Conservation (phyloP, 805 yeast genomes). For the Schwanniomyces yamadae region DNA sequence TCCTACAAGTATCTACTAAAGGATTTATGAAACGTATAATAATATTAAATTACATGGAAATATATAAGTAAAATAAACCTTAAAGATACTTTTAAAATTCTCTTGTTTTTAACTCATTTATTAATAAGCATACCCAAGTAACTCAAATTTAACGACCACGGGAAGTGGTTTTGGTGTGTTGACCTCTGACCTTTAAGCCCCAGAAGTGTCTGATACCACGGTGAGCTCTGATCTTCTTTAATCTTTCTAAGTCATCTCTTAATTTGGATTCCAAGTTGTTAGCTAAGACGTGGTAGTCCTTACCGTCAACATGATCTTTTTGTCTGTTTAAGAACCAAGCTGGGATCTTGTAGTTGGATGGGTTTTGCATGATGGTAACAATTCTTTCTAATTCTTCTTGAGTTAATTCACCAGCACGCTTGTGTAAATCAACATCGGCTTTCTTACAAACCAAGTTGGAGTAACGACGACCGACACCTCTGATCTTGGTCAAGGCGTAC, state of each 20-base stretch:
- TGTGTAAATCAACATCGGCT: slow-evolving; percentile 97
- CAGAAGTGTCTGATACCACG: slow-evolving; percentile 99
- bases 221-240: slow-evolving; percentile 99
- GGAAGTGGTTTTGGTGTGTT: slow-evolving; percentile 99
- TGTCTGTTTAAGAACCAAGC: slow-evolving; percentile 99
- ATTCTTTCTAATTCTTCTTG: slow-evolving; percentile 99
- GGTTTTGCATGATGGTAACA: slow-evolving; percentile 99
- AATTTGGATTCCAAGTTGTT: slow-evolving; percentile 98
- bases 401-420: slow-evolving; percentile 99
- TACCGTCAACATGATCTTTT: slow-evolving; percentile 97
- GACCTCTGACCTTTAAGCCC: slow-evolving; percentile 99
- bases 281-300: slow-evolving; percentile 98
- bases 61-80: slow-evolving; percentile 11
- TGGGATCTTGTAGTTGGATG: slow-evolving; percentile 98
- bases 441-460: slow-evolving; percentile 99
- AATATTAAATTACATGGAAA: slow-evolving; percentile 20
- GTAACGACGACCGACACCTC: slow-evolving; percentile 99
- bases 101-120: slow-evolving; percentile 3
- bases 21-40: slow-evolving; percentile 10
- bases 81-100: slow-evolving; percentile 5
- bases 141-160: slow-evolving; percentile 61
- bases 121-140: slow-evolving; percentile 14
- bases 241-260: slow-evolving; percentile 99
- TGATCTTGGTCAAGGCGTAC: slow-evolving; percentile 99
- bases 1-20: no score